These are phyloP conservation scores for Udeniomyces megalosporus DNA, from an alignment of 768 basidiomycete genomes.

Conservation along the genomic window DNA sequence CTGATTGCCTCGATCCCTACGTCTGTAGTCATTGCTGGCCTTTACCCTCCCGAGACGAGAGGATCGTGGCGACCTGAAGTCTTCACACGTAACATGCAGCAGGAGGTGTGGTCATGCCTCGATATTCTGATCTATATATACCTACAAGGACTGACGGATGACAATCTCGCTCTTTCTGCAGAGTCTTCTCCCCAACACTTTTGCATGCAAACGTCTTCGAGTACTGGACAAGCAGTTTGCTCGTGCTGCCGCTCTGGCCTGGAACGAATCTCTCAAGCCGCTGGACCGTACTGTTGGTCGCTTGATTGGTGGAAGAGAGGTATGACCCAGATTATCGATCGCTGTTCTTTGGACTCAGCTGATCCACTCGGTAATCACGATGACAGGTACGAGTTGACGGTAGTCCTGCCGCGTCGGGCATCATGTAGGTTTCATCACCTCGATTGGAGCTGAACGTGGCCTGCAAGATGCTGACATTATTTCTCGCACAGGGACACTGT, in stretches of 20 bases:
- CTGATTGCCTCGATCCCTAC: too few species aligned
- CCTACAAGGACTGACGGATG: too few species aligned
- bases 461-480: too few species aligned
- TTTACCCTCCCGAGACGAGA: constrained; percentile 40
- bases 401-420: constrained; percentile 54
- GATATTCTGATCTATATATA: constrained; percentile 23
- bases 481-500: constrained; percentile 39
- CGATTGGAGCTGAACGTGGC: too few species aligned
- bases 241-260: constrained; percentile 42
- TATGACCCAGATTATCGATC: too few species aligned
- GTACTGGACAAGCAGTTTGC: constrained; percentile 48
- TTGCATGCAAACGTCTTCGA: constrained; percentile 51
- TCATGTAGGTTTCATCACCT: constrained; percentile 30
- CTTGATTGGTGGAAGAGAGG: too few species aligned
- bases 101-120: background rate
- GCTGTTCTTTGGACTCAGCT: too few species aligned
- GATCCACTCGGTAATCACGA: too few species aligned
- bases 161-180: too few species aligned
- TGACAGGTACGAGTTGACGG: background rate
- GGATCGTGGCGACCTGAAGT: constrained; percentile 4
- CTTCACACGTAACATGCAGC: constrained; percentile 37
- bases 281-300: constrained; percentile 49
- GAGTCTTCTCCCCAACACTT: constrained; percentile 58
- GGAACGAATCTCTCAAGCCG: constrained; percentile 45
- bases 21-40: constrained; percentile 53